Base-by-base conservation (phyloP, 176 grass and related monocot species). In the Pontederia crassipes region DNA sequence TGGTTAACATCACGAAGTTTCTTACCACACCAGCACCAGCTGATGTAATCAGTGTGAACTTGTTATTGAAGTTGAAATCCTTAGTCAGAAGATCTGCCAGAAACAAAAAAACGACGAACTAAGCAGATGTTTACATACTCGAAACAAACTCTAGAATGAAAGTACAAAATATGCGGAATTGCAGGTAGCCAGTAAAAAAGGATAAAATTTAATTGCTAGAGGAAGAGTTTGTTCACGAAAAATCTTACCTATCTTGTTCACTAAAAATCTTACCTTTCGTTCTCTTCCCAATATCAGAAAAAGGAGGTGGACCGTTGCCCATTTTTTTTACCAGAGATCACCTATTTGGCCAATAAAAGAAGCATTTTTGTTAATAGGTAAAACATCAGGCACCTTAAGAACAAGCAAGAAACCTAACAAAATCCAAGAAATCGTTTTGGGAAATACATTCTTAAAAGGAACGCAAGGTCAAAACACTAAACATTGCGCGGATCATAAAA, bases 11-110 rank as follows among this genome's bases (percentile, higher is more conserved):
- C 32, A 40, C 6, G 32, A 40, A 4, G 32, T 40, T 58, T 63
- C 73, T 72, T 73, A 95, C 89, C 76, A 95, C 32, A 67, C 79
- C 89, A 74, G 82, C 68, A 72, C 45, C 12, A 64, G 56, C 78
- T 46, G 73, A 69, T 15, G 75, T 77, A 1, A 71, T 80, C 51
- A 89, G 67, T 46, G 80, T 83, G 57, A 95, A 78, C 63, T 89
- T 95, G 13, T 95, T 79, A 59, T 95, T 77, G 74, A 95, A 95
- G 68, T 76, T 89, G 79, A 89, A 95, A 76, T 89, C 85, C 78
- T 86, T 89, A 70, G 80, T 77, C 59, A 95, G 73, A 52, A 95
- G 79, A 89, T 89, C 89, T 95, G 65, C 29, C 75, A 68, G 52
- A 10, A 61, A 61, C 18, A 67, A 47, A 15, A 55, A 10, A 29